Base-by-base conservation (phyloP, 2,329 filamentous ascomycete species). In the Venturia aucupariae region DNA sequence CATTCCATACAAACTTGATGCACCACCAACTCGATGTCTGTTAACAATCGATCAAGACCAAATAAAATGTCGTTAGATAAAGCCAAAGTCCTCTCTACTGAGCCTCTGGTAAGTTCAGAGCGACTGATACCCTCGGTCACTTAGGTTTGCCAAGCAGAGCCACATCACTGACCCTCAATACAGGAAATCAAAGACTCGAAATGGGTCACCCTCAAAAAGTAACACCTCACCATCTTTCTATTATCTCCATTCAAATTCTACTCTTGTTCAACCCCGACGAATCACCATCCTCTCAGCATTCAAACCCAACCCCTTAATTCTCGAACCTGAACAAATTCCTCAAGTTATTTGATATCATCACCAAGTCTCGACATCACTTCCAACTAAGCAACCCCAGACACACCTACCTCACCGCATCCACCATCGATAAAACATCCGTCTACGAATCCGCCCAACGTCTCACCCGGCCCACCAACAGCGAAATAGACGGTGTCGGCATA, bases 361-460 rank as follows among this genome's bases (percentile, higher is more conserved):
- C n/a, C n/a, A n/a, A n/a, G n/a, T 48, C 41, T 22, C 8, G 8
- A 32, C 30, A 17, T 30, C 46, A n/a, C 15, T 11, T 35, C 38
- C 19, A n/a, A n/a, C 30, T 48, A 46, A 61, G 35, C 35, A 66
- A 60, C 42, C 11, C 5, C 46, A 77, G 75, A 62, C 76, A 70
- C n/a, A 76, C 75, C 41, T 92, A 90, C 73, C 77, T 78, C 64
- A 88, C 90, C 70, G 82, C 85, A 24, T 48, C 46, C n/a, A 24
- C 46, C 22, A 79, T 81, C 41, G 85, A 84, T 68, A 76, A 77
- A 19, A 73, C 77, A 0, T 81, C 88, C 62, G 84, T 82, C 38
- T 91, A 88, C 88, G 88, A 92, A 71, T 88, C 86, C 0, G 86
- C 86, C 19, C 86, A 90, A 74, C 84, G 89, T n/a, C 81, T 81